Evolutionary conservation across 371 early-diverging fungal species (phyloP).

Genomic region (Lichtheimia corymbifera): DNA sequence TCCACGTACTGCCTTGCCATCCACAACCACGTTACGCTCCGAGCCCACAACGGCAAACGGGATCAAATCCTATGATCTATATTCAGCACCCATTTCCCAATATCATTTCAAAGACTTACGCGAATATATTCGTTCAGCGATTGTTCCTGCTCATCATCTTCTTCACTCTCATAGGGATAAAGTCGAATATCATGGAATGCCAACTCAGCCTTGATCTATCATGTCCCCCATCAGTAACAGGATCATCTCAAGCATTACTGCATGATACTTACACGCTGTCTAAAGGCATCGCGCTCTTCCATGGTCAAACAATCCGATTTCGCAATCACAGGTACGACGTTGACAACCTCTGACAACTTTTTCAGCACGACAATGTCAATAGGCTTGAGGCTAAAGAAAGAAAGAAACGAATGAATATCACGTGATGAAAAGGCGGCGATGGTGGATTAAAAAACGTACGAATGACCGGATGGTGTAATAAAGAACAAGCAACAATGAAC

Average conservation of each 20-base stretch:
- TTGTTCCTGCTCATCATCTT: conserved; percentile 78
- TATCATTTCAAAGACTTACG: conserved; percentile 17
- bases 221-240: neutral
- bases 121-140: conserved; percentile 71
- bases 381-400: conserved; percentile 62
- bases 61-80: conserved; percentile 55
- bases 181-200: conserved; percentile 84
- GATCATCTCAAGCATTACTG: too few relatives aligned
- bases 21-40: conserved; percentile 77
- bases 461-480: conserved; percentile 71
- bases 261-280: conserved; percentile 51
- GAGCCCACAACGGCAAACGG: conserved; percentile 89
- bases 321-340: conserved; percentile 81
- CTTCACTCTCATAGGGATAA: conserved; percentile 83
- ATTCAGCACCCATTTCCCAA: neutral
- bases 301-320: conserved; percentile 81
- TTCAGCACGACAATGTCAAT: conserved; percentile 72
- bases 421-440: neutral
- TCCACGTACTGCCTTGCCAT: conserved; percentile 76
- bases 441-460: conserved; percentile 37
- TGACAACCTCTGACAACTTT: conserved; percentile 67
- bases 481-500: conserved; percentile 79
- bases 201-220: conserved; percentile 83
- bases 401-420: neutral
- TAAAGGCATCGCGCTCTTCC: conserved; percentile 71